These are phyloP conservation scores for Gossypium australe DNA, from an alignment of 345 rosid genomes.

Conservation along the genomic window DNA sequence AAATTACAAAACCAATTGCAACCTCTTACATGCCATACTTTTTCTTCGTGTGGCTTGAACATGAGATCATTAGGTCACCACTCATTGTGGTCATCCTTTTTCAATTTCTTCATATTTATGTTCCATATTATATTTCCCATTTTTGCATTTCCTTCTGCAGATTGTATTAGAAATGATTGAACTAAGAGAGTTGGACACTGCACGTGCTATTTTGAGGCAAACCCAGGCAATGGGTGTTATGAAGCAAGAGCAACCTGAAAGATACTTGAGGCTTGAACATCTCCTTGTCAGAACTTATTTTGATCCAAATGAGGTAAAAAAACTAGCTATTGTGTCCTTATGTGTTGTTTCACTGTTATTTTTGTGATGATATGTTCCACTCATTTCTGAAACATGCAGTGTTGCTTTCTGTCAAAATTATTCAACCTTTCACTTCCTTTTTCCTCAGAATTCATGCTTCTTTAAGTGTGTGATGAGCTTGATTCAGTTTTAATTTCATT, in stretches of 20 bases:
- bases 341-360: background rate
- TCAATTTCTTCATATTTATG: background rate
- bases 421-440: background rate
- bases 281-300: slow-evolving; percentile 91
- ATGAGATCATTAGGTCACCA: too few relatives aligned
- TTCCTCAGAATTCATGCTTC: background rate
- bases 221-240: slow-evolving; percentile 98
- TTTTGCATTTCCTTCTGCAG: slow-evolving; percentile 32
- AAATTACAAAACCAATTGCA: too few relatives aligned
- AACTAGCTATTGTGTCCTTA: slow-evolving; percentile 1
- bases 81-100: background rate
- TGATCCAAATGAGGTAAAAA: slow-evolving; percentile 86
- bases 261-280: slow-evolving; percentile 93
- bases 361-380: background rate
- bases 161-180: slow-evolving; percentile 98
- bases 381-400: background rate
- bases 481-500: background rate
- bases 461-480: background rate
- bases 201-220: slow-evolving; percentile 91
- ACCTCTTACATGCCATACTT: too few relatives aligned
- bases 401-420: background rate
- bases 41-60: too few relatives aligned
- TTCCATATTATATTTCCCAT: background rate
- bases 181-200: slow-evolving; percentile 89
- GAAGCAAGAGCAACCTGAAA: slow-evolving; percentile 99